Conservation (phyloP, 805 yeast species). For the Candida tibetensis region DNA sequence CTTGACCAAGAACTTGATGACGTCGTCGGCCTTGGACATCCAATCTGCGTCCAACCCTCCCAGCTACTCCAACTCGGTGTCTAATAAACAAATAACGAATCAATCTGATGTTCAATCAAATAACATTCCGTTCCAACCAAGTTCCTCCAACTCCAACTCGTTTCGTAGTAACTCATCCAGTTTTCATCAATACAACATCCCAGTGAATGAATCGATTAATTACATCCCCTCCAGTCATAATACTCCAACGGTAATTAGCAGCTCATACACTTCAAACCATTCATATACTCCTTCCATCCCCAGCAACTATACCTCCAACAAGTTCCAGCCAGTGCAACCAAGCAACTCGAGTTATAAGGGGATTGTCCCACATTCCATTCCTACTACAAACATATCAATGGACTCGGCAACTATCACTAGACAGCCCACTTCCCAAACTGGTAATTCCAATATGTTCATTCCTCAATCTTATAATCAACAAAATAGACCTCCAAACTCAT, state of each 20-base stretch:
- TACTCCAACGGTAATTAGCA: conserved; percentile 42
- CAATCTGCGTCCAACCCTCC: conserved; percentile 12
- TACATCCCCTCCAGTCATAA: conserved; percentile 44
- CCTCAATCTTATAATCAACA: conserved; percentile 6
- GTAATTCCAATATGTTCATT: conserved; percentile 8
- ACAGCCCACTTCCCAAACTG: conserved; percentile 9
- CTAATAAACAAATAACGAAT: conserved; percentile 1
- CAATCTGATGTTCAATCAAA: conserved; percentile 6
- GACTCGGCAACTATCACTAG: conserved; percentile 38
- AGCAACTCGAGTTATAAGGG: conserved; percentile 7
- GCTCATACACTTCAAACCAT: conserved; percentile 42
- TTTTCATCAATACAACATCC: conserved; percentile 8
- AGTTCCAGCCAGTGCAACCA: conserved; percentile 5
- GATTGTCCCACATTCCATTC: conserved; percentile 36
- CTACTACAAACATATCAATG: conserved; percentile 53
- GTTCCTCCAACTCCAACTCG: conserved; percentile 2
- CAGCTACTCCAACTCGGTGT: conserved; percentile 15
- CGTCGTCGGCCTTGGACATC: conserved; percentile 12
- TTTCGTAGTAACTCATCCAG: conserved; percentile 3
- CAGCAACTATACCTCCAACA: conserved; percentile 4
- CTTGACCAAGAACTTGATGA: conserved; percentile 32
- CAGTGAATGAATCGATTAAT: conserved; percentile 16
- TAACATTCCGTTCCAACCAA: conserved; percentile 7
- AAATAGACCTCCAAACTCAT: conserved; percentile 11
- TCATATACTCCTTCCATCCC: conserved; percentile 31